Conservation (phyloP, 2,329 filamentous ascomycete species). For the Aspergillus transmontanensis region DNA sequence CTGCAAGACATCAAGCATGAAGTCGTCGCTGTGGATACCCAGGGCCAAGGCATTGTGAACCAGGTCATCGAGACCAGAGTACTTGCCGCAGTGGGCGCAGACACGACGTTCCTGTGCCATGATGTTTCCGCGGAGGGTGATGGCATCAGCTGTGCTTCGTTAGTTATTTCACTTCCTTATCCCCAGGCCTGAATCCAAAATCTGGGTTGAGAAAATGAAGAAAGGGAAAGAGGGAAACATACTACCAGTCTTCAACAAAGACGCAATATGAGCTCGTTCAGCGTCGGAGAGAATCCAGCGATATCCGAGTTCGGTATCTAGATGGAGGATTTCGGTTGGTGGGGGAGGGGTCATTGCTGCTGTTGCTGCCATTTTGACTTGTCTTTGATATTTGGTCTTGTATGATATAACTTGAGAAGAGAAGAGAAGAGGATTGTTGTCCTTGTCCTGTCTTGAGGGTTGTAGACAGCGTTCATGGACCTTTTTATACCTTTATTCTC, state of each 20-base stretch:
- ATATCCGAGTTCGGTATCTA: not conserved
- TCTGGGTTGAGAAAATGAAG: no score
- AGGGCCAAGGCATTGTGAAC: not conserved
- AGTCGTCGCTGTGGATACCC: constrained; percentile 2
- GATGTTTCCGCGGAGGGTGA: not conserved
- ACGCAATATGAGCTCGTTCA: not conserved
- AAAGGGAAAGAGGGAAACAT: not conserved
- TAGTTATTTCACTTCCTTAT: not conserved
- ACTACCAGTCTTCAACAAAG: not conserved
- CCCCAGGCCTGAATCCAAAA: no score
- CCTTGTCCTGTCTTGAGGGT: no score
- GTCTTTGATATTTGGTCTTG: not conserved
- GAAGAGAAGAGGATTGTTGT: not conserved
- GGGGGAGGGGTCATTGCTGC: not conserved
- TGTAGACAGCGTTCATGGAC: not conserved
- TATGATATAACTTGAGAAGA: not conserved
- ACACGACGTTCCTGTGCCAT: not conserved
- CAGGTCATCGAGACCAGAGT: constrained; percentile 9
- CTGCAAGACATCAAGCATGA: constrained; percentile 9
- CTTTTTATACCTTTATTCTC: not conserved
- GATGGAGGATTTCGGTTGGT: not conserved
- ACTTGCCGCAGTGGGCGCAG: constrained; percentile 5
- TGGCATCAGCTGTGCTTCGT: not conserved
- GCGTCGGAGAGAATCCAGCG: not conserved
- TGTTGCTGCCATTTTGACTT: not conserved